Evolutionary conservation across 2,329 filamentous ascomycete species (phyloP).

Genomic region (Ophiostoma montium): DNA sequence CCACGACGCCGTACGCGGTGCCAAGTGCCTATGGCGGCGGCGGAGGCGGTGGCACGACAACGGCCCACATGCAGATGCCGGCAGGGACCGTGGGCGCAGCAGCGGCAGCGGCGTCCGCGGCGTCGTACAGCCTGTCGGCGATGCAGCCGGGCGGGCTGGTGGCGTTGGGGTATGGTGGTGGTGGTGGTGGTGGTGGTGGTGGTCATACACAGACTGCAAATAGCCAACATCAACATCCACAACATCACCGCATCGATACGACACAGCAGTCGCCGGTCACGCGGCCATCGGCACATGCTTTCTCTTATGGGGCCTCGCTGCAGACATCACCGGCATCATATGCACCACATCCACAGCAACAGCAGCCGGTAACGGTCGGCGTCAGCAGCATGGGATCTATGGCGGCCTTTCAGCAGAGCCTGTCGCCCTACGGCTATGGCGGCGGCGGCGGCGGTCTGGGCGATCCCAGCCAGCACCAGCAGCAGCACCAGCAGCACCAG

Average conservation of each 20-base stretch:
- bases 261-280: conserved; percentile 9
- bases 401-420: not conserved
- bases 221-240: not conserved
- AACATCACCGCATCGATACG: conserved; percentile 11
- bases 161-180: not conserved
- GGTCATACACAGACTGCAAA: conserved; percentile 2
- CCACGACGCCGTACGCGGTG: not conserved
- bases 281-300: conserved; percentile 10
- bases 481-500: not conserved
- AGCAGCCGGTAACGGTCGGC: not conserved
- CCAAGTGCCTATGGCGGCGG: not conserved
- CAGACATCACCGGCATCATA: conserved; percentile 12
- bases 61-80: conserved; percentile 2
- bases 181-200: not conserved
- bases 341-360: conserved; percentile 7
- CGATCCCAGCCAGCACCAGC: not conserved
- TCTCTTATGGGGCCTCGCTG: conserved; percentile 5
- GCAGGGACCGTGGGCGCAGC: conserved; percentile 9
- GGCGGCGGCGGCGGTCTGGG: not conserved
- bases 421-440: conserved; percentile 2
- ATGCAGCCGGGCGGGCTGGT: not conserved
- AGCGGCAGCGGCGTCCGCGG: too few relatives aligned
- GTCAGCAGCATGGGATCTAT: not conserved
- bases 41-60: not conserved
- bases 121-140: conserved; percentile 7